These are phyloP conservation scores for Spergularia bocconei DNA, from an alignment of 148 eudicot species.

Conservation along the genomic window DNA sequence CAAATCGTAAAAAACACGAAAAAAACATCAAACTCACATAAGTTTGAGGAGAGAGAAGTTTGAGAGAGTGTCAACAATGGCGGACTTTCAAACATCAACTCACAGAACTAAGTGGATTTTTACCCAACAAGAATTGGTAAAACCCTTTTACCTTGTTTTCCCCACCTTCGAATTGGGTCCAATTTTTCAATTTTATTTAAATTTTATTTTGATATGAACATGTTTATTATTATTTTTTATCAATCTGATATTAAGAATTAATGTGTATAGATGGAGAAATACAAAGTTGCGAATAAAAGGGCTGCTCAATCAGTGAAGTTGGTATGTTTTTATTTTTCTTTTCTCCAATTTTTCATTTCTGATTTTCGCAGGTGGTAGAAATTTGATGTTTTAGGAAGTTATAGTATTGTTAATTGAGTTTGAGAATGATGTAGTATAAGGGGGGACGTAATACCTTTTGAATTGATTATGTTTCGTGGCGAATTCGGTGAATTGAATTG, in stretches of 20 bases:
- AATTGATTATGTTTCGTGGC: background rate
- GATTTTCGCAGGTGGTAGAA: background rate
- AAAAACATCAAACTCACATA: too few relatives aligned
- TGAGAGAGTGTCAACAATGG: constrained; percentile 38
- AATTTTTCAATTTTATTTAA: too few relatives aligned
- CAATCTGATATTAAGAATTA: constrained; percentile 4
- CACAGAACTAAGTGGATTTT: constrained; percentile 92
- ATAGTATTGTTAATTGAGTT: background rate
- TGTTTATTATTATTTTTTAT: background rate
- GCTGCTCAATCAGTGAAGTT: constrained; percentile 71
- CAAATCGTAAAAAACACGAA: too few relatives aligned
- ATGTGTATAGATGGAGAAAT: constrained; percentile 55
- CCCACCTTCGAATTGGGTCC: background rate
- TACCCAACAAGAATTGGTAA: constrained; percentile 73
- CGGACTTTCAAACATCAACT: constrained; percentile 86
- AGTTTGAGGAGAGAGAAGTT: background rate
- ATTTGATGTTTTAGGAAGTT: background rate
- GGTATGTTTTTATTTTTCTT: constrained; percentile 37
- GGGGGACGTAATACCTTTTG: background rate
- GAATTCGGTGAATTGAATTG: background rate
- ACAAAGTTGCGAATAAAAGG: constrained; percentile 76
- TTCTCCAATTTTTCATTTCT: background rate
- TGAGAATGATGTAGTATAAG: background rate
- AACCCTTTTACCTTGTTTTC: background rate
- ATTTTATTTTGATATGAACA: background rate